phyloP scores from a whole-genome alignment of 164 flowering plant species.

The Chimonanthus salicifolius region DNA sequence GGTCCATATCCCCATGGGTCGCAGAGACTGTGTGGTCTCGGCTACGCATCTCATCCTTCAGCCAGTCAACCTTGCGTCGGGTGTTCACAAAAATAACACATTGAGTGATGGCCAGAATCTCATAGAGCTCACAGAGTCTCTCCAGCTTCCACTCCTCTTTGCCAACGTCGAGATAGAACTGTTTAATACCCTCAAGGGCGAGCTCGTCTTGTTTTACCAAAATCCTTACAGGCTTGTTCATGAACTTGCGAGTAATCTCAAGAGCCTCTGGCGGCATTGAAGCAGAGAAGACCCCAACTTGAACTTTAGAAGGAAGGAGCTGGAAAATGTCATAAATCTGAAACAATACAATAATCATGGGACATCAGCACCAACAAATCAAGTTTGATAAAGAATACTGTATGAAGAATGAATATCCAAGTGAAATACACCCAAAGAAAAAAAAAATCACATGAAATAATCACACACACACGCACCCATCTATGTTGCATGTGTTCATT shows the following conservation, averaged over 20 bases:
- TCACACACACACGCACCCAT: too few species aligned
- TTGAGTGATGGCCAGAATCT: conserved; percentile 11
- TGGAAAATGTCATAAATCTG: conserved; percentile 89
- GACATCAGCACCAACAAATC: too few species aligned
- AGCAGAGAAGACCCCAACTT: conserved; percentile 82
- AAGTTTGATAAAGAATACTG: too few species aligned
- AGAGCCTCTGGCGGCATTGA: conserved; percentile 94
- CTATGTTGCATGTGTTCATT: too few species aligned
- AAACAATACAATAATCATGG: background rate
- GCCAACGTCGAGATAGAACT: conserved; percentile 9
- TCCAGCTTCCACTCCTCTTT: conserved; percentile 10
- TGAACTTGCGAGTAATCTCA: conserved; percentile 78
- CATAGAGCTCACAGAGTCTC: conserved; percentile 11
- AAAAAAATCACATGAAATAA: too few species aligned
- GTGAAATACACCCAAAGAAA: too few species aligned
- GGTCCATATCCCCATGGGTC: conserved; percentile 99
- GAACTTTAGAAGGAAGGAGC: conserved; percentile 68
- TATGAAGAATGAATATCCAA: too few species aligned
- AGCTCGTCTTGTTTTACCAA: conserved; percentile 85
- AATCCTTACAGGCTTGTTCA: conserved; percentile 85
- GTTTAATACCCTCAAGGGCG: conserved; percentile 41
- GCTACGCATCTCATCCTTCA: conserved; percentile 20
- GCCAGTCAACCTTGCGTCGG: conserved; percentile 16
- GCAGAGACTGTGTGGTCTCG: conserved; percentile 56
- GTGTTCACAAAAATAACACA: conserved; percentile 12